A percentile compares a stretch with the other conserved stretches of the same genome.
Conservation (phyloP, 2,329 filamentous ascomycete genomes). For the Aspergillus candidus region DNA sequence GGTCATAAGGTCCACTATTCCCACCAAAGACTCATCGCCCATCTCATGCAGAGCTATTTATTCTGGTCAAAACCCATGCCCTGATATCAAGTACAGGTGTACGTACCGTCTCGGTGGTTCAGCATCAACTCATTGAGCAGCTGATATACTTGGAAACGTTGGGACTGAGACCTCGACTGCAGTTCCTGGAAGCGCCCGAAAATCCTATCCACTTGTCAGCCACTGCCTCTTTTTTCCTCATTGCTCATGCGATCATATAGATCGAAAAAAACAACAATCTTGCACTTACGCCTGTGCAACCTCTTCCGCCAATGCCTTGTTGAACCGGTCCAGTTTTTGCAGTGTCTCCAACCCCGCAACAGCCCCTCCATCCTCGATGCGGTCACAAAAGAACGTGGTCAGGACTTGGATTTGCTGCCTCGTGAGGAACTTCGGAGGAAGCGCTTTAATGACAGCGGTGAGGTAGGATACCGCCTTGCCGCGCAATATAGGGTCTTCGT, state of each 20-base stretch:
- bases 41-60: conserved; percentile 47
- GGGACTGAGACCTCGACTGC: conserved; percentile 56
- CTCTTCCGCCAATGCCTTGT: conserved; percentile 49
- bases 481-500: conserved; percentile 55
- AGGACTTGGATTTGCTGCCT: conserved; percentile 58
- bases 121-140: conserved; percentile 58
- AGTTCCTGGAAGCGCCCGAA: conserved; percentile 52
- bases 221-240: background rate
- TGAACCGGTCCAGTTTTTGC: conserved; percentile 56
- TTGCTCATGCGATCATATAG: background rate
- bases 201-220: conserved; percentile 32
- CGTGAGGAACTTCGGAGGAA: conserved; percentile 52
- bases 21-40: conserved; percentile 55
- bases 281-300: conserved; percentile 48
- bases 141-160: conserved; percentile 57
- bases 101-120: conserved; percentile 51
- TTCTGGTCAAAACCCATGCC: conserved; percentile 10
- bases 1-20: conserved; percentile 59
- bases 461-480: conserved; percentile 51
- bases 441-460: conserved; percentile 39
- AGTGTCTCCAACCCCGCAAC: conserved; percentile 54
- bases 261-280: background rate
- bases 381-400: conserved; percentile 58
- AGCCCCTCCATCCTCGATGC: conserved; percentile 58
- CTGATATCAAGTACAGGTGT: background rate